Evolutionary conservation across 805 yeast species (phyloP).

Genomic region (Wickerhamomyces mucosus): DNA sequence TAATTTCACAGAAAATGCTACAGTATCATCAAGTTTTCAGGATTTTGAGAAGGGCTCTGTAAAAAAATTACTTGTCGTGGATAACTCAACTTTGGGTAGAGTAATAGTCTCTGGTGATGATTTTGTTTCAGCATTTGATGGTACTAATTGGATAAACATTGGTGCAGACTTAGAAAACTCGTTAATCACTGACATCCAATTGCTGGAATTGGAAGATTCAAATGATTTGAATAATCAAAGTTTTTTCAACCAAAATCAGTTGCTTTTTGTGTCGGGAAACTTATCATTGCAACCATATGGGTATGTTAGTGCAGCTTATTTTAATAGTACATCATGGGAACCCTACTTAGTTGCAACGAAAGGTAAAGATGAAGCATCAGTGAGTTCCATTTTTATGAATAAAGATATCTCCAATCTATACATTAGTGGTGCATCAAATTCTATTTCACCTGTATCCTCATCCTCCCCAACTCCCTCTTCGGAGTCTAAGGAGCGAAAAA

Average conservation of each 20-base stretch:
- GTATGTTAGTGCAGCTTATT: conserved; percentile 49
- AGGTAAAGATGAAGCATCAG: conserved; percentile 13
- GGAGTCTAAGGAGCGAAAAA: conserved; percentile 5
- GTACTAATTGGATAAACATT: conserved; percentile 37
- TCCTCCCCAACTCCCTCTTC: conserved; percentile 12
- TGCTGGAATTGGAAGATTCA: conserved; percentile 27
- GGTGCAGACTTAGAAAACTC: conserved; percentile 24
- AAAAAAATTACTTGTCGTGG: conserved; percentile 37
- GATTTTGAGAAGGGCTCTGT: conserved; percentile 17
- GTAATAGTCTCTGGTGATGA: conserved; percentile 32
- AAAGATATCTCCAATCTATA: conserved; percentile 26
- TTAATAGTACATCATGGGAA: conserved; percentile 56
- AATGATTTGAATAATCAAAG: conserved; percentile 24
- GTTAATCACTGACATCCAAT: conserved; percentile 35
- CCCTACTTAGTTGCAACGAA: conserved; percentile 46
- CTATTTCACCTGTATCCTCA: conserved; percentile 4
- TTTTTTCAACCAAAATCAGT: conserved; percentile 33
- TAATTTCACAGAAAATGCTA: conserved; percentile 16
- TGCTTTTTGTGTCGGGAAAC: conserved; percentile 50
- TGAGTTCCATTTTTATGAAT: conserved; percentile 26
- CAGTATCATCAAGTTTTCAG: conserved; percentile 17
- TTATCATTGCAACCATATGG: conserved; percentile 44
- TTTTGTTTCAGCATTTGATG: conserved; percentile 31
- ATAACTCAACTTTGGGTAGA: conserved; percentile 32
- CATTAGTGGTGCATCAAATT: conserved; percentile 17